Base-by-base conservation (phyloP, 2,329 filamentous ascomycete genomes). In the Hypoxylon rubiginosum region DNA sequence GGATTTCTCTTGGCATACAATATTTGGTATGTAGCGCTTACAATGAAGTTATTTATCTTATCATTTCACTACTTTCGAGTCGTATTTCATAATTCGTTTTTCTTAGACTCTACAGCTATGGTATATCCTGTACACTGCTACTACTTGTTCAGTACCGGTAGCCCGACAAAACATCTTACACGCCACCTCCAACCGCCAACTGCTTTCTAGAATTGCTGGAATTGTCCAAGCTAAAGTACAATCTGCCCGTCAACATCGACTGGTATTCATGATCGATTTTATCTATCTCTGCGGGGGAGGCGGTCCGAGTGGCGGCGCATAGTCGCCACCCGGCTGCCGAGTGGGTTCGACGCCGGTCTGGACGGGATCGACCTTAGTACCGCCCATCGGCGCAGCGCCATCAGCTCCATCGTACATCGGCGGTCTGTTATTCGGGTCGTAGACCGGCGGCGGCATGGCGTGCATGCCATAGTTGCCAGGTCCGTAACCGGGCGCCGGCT, bases 371-470 rank as follows among this genome's bases (percentile, higher is more conserved):
- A 85, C 75, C 79, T 90, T 90, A 57, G 82, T 81, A 19, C 78
- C 81, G 60, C 82, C 84, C 1, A 79, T 78, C 7, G 84, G 83
- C 50, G 84, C 51, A 8, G 50, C 51, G 10, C 53, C 78, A 15
- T 57, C 39, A 8, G 49, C 68, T 17, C 73, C 79, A 43, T 85
- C 82, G 74, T 90, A 90, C 73, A 84, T 78, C 7, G 87, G 87
- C 59, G 87, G 86, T 28, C 85, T 79, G 70, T 80, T 84, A 68
- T 80, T 84, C 5, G 85, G 85, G 68, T 90, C 87, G 74, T 90
- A 90, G 57, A 88, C 83, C 17, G 85, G 85, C 11, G 85, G 85
- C 54, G 85, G 85, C 81, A 86, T 83, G 56, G 82, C 71, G 66
- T 86, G 78, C 85, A 88, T 87, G 67, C 80, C 81, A 72, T 84